phyloP scores from a whole-genome alignment of 2,329 filamentous ascomycete species.

The Nannizziopsis arthrosporioides region DNA sequence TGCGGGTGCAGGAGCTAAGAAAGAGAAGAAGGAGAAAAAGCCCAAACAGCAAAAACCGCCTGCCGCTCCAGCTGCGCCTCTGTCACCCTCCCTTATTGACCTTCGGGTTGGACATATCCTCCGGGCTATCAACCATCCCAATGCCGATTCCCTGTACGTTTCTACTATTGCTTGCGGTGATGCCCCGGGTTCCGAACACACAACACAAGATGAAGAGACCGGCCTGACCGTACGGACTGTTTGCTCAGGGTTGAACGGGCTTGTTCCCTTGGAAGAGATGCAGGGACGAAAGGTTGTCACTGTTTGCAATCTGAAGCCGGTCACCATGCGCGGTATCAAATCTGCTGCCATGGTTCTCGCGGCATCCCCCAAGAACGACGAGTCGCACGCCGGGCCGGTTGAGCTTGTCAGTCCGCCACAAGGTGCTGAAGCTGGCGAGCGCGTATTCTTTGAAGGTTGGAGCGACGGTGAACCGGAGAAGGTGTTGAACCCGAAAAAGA shows the following conservation, averaged over 20 bases:
- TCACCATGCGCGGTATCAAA: constrained; percentile 92
- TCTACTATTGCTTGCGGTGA: constrained; percentile 94
- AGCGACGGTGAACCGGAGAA: constrained; percentile 75
- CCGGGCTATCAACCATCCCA: constrained; percentile 88
- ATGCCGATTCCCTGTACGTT: constrained; percentile 90
- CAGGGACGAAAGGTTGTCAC: constrained; percentile 89
- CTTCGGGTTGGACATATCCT: constrained; percentile 94
- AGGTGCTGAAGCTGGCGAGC: constrained; percentile 68
- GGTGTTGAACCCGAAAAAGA: constrained; percentile 97
- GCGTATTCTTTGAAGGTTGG: constrained; percentile 90
- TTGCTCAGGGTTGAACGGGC: constrained; percentile 89
- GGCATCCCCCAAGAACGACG: constrained; percentile 69
- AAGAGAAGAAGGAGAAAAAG: constrained; percentile 66
- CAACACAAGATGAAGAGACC: constrained; percentile 63
- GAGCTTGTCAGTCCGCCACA: constrained; percentile 80
- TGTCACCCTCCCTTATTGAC: constrained; percentile 79
- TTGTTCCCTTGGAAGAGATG: constrained; percentile 90
- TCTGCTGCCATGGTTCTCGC: constrained; percentile 85
- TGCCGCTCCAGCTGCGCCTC: constrained; percentile 57
- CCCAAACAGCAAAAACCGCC: constrained; percentile 61
- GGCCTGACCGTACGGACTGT: constrained; percentile 88
- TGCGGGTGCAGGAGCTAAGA: constrained; percentile 31
- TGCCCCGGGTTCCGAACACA: constrained; percentile 72
- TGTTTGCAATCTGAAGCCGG: constrained; percentile 95
- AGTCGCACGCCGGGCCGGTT: constrained; percentile 80